A percentile compares a stretch with the other conserved stretches of the same genome.
These are phyloP conservation scores for Lentinula novae-zelandiae DNA, from an alignment of 1,284 basidiomycete genomes.

Conservation along the genomic window DNA sequence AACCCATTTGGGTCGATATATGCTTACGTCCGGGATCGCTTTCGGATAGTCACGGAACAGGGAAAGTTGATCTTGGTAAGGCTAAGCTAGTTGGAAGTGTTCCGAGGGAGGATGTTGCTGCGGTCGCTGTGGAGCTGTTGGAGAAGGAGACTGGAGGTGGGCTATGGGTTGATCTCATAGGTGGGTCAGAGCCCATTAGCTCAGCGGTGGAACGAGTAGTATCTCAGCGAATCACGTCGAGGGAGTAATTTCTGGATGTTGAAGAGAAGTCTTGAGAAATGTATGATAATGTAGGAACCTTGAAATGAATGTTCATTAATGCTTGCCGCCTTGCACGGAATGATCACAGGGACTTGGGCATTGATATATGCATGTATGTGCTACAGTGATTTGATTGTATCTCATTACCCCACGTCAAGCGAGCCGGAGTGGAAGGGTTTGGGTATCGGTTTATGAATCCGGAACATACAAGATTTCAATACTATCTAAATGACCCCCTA, in stretches of 20 bases:
- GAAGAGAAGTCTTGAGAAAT: no score
- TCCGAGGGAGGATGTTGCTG: constrained; percentile 59
- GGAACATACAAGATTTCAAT: background rate
- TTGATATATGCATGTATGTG: no score
- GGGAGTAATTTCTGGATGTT: constrained; percentile 2
- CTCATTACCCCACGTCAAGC: no score
- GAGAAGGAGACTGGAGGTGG: constrained; percentile 57
- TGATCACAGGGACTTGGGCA: no score
- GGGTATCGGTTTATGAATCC: no score
- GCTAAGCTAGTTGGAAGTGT: constrained; percentile 33
- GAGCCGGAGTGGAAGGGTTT: no score
- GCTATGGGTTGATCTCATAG: constrained; percentile 60
- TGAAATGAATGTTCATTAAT: no score
- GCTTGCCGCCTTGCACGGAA: no score
- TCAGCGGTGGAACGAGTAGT: constrained; percentile 24
- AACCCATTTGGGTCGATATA: constrained; percentile 11
- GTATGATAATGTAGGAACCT: no score
- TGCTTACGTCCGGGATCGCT: constrained; percentile 60
- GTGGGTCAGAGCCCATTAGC: constrained; percentile 50
- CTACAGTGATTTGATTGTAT: no score
- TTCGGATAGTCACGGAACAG: constrained; percentile 49
- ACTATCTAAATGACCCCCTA: no score
- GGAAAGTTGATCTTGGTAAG: constrained; percentile 51
- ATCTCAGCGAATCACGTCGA: constrained; percentile 10
- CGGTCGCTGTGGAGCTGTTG: constrained; percentile 47